Evolutionary conservation across 2,329 filamentous ascomycete genomes (phyloP), one percentile per base, ranked within the genome.

Genomic region (Fusarium nanum): DNA sequence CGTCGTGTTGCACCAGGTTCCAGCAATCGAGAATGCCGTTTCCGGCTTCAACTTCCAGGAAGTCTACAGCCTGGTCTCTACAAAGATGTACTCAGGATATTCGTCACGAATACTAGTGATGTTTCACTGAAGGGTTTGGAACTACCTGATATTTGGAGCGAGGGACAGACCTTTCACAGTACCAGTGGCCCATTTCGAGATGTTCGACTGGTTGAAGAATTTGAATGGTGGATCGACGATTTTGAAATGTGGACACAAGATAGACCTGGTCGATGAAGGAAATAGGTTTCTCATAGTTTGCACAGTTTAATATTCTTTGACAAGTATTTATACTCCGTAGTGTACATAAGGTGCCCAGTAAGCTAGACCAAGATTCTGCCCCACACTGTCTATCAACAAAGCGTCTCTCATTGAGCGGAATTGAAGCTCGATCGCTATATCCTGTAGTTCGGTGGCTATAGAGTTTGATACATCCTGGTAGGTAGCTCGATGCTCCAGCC

Each of bases 181-280:
- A 53, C 49, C 42, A 37, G 49, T 16, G n/a, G 37, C 49, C 32
- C 49, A 13, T 27, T 42, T 4, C 49, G 49, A 42, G 34, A 53
- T 53, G 22, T 37, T n/a, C 25, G 11, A 13, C 13, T 42, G 37
- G 25, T 53, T 18, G 22, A 53, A 25, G 23, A 53, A 7, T 27
- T 53, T 37, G 18, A 53, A 53, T 53, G 49, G 49, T 53, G 49
- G 37, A 53, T 53, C 18, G 49, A 53, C 20, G 49, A 53, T 28
- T 53, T 53, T 42, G 49, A 53, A 23, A 13, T 53, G 1, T 32
- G 23, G 37, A 53, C 45, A 27, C 18, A 12, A 37, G 6, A 48
- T 48, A 5, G 27, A 10, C 46, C 46, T 34, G 46, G 11, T 23
- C 7, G 16, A 20, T 22, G 46, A 22, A 11, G n/a, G n/a, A n/a